Percentiles rank a stretch among this genome's conserved stretches.
Conservation (phyloP, 371 early-diverging fungal species). For the Mortierella sp. region DNA sequence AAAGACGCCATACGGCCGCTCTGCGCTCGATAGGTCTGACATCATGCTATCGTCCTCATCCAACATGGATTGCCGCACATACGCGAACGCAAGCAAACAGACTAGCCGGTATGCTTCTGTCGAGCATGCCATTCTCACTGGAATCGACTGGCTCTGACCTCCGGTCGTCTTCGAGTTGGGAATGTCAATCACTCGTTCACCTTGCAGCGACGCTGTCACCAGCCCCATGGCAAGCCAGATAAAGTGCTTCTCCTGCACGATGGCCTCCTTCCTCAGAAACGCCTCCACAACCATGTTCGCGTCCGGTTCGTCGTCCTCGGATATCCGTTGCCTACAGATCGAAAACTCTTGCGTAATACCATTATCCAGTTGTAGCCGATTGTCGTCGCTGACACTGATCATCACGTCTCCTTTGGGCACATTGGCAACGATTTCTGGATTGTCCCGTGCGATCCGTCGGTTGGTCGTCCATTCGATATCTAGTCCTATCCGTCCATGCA, state of each 20-base stretch:
- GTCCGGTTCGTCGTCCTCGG: slow-evolving; percentile 6
- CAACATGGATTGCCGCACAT: slow-evolving; percentile 22
- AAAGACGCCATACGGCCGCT: too few species aligned
- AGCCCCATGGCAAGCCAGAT: slow-evolving; percentile 44
- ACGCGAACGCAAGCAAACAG: slow-evolving; percentile 32
- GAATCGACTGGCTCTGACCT: slow-evolving; percentile 5
- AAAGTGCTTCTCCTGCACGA: slow-evolving; percentile 46
- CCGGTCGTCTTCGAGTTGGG: background rate
- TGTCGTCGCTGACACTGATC: slow-evolving; percentile 31
- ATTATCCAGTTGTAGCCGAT: slow-evolving; percentile 31
- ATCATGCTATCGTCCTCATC: background rate
- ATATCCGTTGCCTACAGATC: slow-evolving; percentile 6
- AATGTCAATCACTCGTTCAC: slow-evolving; percentile 17
- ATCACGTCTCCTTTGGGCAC: slow-evolving; percentile 20
- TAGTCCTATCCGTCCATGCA: slow-evolving; percentile 13
- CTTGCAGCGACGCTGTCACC: slow-evolving; percentile 35
- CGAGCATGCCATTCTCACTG: slow-evolving; percentile 39
- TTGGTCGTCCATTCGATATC: slow-evolving; percentile 46
- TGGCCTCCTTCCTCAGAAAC: slow-evolving; percentile 17
- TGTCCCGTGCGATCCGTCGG: slow-evolving; percentile 9
- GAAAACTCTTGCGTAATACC: slow-evolving; percentile 22
- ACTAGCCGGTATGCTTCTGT: slow-evolving; percentile 45
- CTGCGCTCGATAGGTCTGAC: background rate
- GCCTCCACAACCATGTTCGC: slow-evolving; percentile 10
- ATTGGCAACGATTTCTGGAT: slow-evolving; percentile 11